Percentiles rank a stretch among this genome's conserved stretches.
Evolutionary conservation across 345 rosid genomes (phyloP).

Genomic region (Salix purpurea): DNA sequence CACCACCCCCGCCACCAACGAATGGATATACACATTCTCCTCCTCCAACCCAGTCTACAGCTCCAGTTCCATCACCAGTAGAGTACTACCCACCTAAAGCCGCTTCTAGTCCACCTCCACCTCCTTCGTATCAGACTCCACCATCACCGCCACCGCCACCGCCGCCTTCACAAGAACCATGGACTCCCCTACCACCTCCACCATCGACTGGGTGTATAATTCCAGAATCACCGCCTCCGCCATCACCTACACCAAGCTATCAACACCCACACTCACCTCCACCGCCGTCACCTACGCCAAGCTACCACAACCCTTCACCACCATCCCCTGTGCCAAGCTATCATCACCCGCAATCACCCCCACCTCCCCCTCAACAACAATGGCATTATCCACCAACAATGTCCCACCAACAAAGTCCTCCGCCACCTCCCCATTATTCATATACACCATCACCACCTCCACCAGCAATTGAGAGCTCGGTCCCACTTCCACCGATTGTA

Average conservation of each 20-base stretch:
- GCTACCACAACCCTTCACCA: slow-evolving; percentile 19
- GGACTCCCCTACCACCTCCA: slow-evolving; percentile 2
- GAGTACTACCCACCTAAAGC: background rate
- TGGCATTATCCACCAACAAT: slow-evolving; percentile 16
- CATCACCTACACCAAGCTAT: slow-evolving; percentile 28
- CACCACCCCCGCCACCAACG: background rate
- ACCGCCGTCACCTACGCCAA: background rate
- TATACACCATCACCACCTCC: slow-evolving; percentile 21
- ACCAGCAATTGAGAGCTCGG: slow-evolving; percentile 11
- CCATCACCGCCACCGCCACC: background rate
- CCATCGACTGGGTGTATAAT: background rate
- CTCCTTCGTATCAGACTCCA: slow-evolving; percentile 6
- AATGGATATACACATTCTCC: slow-evolving; percentile 8
- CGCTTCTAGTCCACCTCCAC: slow-evolving; percentile 1
- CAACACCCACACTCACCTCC: slow-evolving; percentile 7
- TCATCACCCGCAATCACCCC: slow-evolving; percentile 17
- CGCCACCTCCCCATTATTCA: slow-evolving; percentile 4
- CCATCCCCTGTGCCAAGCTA: slow-evolving; percentile 27
- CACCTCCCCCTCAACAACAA: slow-evolving; percentile 18
- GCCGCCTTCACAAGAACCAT: slow-evolving; percentile 12
- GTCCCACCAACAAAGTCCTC: slow-evolving; percentile 6
- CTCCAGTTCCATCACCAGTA: slow-evolving; percentile 19
- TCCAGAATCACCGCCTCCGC: slow-evolving; percentile 21
- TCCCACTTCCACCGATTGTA: slow-evolving; percentile 47
- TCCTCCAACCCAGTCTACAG: slow-evolving; percentile 11